These are phyloP conservation scores for Schizosaccharomyces lindneri DNA, from an alignment of 805 yeast genomes.

Conservation along the genomic window DNA sequence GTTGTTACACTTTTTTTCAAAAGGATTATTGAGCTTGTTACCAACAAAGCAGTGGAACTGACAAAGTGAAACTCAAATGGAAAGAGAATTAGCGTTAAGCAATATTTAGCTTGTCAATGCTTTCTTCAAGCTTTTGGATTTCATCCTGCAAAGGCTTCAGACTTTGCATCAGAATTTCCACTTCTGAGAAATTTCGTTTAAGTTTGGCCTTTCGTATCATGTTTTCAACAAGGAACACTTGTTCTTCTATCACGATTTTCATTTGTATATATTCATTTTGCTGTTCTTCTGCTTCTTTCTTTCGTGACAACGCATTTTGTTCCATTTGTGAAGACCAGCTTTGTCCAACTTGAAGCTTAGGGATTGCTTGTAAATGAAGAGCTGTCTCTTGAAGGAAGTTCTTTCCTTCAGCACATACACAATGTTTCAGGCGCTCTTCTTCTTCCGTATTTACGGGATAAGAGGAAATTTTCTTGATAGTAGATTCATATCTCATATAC, in stretches of 20 bases:
- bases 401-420: neutral
- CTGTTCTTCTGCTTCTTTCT: neutral
- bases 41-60: too few relatives aligned
- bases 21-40: too few relatives aligned
- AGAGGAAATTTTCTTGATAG: neutral
- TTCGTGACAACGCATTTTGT: neutral
- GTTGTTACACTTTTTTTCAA: too few relatives aligned
- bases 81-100: neutral
- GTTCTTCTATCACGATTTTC: conserved; percentile 70
- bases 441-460: neutral
- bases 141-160: conserved; percentile 9
- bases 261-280: neutral
- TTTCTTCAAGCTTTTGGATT: neutral
- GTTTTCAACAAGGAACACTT: conserved; percentile 41
- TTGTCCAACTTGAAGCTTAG: neutral
- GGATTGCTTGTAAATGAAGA: neutral
- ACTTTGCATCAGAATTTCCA: conserved; percentile 33
- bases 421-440: neutral
- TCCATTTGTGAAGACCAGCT: neutral
- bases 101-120: neutral
- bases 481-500: neutral
- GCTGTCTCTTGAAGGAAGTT: neutral
- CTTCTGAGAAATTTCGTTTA: conserved; percentile 54
- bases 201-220: conserved; percentile 38
- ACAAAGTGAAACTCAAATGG: too few relatives aligned